phyloP scores from a whole-genome alignment of 148 eudicot species.

The Polygonum aviculare region DNA sequence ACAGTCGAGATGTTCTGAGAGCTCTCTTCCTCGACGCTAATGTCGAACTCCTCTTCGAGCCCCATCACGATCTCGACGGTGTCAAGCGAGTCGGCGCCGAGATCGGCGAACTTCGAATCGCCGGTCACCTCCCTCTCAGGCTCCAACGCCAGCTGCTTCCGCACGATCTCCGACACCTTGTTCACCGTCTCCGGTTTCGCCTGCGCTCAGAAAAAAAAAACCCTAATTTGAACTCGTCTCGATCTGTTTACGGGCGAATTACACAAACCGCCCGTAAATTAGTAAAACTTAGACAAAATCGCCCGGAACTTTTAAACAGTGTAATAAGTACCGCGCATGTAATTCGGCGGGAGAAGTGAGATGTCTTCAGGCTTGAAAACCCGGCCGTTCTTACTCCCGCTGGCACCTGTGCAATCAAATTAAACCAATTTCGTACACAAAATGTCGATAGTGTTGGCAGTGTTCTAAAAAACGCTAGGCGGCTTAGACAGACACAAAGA shows the following conservation, averaged over 20 bases:
- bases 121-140: conserved; percentile 28
- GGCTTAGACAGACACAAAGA: too few species aligned
- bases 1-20: conserved; percentile 49
- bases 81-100: conserved; percentile 64
- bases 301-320: too few species aligned
- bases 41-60: conserved; percentile 50
- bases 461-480: too few species aligned
- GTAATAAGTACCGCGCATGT: not conserved
- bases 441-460: too few species aligned
- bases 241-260: too few species aligned
- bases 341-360: not conserved
- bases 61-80: conserved; percentile 70
- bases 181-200: conserved; percentile 52
- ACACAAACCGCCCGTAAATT: not conserved
- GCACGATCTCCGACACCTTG: conserved; percentile 49
- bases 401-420: not conserved
- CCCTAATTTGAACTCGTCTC: too few species aligned
- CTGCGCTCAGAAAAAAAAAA: conserved; percentile 11
- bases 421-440: not conserved
- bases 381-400: not conserved
- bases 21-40: conserved; percentile 55
- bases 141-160: conserved; percentile 40
- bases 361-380: not conserved
- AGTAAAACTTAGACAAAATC: too few species aligned
- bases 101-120: conserved; percentile 39